phyloP scores from a whole-genome alignment of 2,329 filamentous ascomycete genomes.

The Fusarium sp. region DNA sequence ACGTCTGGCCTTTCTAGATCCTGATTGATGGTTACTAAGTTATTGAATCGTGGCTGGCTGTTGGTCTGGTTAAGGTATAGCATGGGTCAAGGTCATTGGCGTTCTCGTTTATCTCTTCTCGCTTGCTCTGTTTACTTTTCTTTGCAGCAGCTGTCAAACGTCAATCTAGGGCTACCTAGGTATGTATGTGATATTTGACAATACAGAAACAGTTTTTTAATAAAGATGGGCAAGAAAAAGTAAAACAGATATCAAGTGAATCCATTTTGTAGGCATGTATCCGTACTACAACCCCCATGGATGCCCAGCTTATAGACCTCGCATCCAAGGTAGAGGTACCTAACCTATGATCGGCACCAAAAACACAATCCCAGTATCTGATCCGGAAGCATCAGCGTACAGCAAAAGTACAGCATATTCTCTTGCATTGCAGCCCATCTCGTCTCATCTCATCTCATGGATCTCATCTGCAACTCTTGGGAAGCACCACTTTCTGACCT shows the following conservation, averaged over 20 bases:
- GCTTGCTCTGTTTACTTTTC: constrained; percentile 1
- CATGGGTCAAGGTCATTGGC: constrained; percentile 6
- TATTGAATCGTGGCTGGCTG: constrained; percentile 37
- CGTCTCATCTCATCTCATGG: background rate
- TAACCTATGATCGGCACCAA: constrained; percentile 22
- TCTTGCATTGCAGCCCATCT: constrained; percentile 8
- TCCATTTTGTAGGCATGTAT: background rate
- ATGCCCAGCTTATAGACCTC: constrained; percentile 1
- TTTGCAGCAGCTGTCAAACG: constrained; percentile 1
- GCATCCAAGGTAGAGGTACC: background rate
- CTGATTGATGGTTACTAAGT: background rate
- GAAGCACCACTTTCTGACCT: constrained; percentile 13
- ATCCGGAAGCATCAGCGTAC: constrained; percentile 21
- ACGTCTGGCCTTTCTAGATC: background rate
- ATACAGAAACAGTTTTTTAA: background rate
- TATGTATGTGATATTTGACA: background rate
- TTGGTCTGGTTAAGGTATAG: constrained; percentile 31
- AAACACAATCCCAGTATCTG: constrained; percentile 29
- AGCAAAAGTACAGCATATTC: constrained; percentile 19
- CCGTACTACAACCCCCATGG: background rate
- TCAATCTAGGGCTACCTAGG: background rate
- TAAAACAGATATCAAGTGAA: background rate
- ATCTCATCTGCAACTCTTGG: constrained; percentile 8
- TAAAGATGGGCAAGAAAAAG: background rate
- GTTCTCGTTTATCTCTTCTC: constrained; percentile 23